Conservation (phyloP, 2,329 filamentous ascomycete genomes). For the Trichoderma arundinaceum region DNA sequence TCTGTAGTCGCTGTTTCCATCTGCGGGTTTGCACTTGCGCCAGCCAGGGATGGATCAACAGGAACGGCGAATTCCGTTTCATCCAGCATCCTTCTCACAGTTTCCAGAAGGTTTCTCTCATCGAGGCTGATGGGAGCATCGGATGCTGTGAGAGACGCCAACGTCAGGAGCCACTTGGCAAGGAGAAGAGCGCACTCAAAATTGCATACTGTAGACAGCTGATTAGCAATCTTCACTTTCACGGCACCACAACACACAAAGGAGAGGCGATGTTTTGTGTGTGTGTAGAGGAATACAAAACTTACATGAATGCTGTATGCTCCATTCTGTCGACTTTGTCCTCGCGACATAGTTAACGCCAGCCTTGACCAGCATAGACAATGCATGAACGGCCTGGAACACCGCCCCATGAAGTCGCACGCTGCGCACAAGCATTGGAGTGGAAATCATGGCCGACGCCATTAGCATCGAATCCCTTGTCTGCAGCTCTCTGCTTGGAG, state of each 20-base stretch:
- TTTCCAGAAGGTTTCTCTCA: constrained; percentile 61
- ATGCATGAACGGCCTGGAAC: constrained; percentile 70
- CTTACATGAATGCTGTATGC: constrained; percentile 66
- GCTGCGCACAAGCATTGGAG: constrained; percentile 63
- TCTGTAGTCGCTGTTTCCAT: constrained; percentile 54
- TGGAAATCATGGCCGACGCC: constrained; percentile 63
- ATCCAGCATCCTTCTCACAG: constrained; percentile 63
- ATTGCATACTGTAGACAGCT: constrained; percentile 55
- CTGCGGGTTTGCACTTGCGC: constrained; percentile 44
- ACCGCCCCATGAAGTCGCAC: constrained; percentile 67
- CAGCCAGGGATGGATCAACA: constrained; percentile 60
- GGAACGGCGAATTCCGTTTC: constrained; percentile 68
- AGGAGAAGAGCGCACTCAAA: constrained; percentile 66
- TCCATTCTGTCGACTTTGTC: constrained; percentile 66
- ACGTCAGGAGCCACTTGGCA: constrained; percentile 65
- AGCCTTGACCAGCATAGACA: constrained; percentile 69
- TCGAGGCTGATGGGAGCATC: constrained; percentile 58
- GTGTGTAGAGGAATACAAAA: constrained; percentile 29
- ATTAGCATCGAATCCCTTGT: constrained; percentile 68
- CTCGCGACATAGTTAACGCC: constrained; percentile 67
- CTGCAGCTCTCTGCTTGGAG: constrained; percentile 66
- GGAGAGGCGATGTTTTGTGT: too few relatives aligned
- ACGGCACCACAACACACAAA: too few relatives aligned
- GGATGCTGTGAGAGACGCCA: constrained; percentile 57
- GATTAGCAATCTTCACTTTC: constrained; percentile 33